Evolutionary conservation across 345 rosid genomes (phyloP).

Genomic region (Gossypium stocksii): DNA sequence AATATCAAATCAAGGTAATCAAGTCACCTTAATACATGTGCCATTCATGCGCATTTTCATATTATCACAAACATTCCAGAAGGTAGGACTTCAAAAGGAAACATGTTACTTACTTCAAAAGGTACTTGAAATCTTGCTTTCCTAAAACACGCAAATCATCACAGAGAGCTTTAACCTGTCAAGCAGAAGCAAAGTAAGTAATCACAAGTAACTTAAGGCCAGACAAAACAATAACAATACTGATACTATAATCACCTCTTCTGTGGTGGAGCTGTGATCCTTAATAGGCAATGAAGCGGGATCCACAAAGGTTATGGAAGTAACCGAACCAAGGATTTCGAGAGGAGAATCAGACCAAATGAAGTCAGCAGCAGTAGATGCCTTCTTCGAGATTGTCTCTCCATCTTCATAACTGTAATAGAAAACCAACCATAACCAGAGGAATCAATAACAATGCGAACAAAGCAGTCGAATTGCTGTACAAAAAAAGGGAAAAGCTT

Average conservation of each 20-base stretch:
- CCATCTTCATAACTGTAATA: constrained; percentile 74
- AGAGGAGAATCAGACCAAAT: constrained; percentile 82
- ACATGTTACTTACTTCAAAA: constrained; percentile 61
- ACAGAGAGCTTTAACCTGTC: constrained; percentile 74
- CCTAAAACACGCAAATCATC: constrained; percentile 88
- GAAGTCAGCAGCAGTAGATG: constrained; percentile 74
- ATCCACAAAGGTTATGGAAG: constrained; percentile 68
- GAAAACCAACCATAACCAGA: constrained; percentile 8
- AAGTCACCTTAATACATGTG: background rate
- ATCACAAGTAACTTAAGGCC: background rate
- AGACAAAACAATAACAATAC: background rate
- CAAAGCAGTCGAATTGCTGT: background rate
- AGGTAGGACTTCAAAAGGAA: background rate
- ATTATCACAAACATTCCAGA: background rate
- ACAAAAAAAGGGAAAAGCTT: constrained; percentile 22
- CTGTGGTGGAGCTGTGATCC: constrained; percentile 67
- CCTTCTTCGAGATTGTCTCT: constrained; percentile 59
- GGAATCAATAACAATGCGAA: background rate
- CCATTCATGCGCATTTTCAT: background rate
- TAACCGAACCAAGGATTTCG: constrained; percentile 85
- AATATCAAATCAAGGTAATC: background rate
- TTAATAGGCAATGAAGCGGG: constrained; percentile 50
- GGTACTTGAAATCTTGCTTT: constrained; percentile 89
- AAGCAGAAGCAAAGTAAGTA: constrained; percentile 12
- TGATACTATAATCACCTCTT: constrained; percentile 48